Evolutionary conservation across 2,329 filamentous ascomycete genomes (phyloP).

Genomic region (Sclerotiophoma versabilis): DNA sequence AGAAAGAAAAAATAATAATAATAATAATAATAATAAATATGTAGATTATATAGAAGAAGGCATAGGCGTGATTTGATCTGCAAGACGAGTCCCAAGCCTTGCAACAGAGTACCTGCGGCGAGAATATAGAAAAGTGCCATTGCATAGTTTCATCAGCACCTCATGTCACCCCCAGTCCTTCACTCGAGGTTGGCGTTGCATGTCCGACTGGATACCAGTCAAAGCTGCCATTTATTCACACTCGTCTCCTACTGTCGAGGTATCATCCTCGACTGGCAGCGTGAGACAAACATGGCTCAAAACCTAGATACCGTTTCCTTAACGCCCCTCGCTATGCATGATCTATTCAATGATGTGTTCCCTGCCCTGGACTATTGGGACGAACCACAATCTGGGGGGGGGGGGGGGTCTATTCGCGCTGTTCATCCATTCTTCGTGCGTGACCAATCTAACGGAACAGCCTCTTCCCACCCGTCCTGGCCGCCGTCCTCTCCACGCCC

Average conservation of each 20-base stretch:
- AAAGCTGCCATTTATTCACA: too few species aligned
- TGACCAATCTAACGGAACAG: constrained; percentile 52
- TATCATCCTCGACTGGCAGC: not conserved
- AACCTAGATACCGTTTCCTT: not conserved
- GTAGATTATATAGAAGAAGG: too few species aligned
- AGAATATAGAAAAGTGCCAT: too few species aligned
- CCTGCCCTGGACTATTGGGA: not conserved
- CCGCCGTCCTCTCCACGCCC: constrained; percentile 54
- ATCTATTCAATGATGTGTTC: not conserved
- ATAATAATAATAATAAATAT: too few species aligned
- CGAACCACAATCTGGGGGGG: too few species aligned
- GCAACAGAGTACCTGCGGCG: too few species aligned
- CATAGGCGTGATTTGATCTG: too few species aligned
- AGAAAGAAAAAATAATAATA: not conserved
- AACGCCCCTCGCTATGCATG: constrained; percentile 18
- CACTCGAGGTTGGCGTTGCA: not conserved
- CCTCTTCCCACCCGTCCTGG: constrained; percentile 54
- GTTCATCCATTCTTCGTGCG: not conserved
- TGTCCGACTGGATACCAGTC: too few species aligned
- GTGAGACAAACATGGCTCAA: not conserved
- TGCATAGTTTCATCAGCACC: too few species aligned
- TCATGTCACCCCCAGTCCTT: not conserved
- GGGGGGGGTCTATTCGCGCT: too few species aligned
- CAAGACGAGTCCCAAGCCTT: too few species aligned
- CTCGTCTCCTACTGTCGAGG: not conserved